Evolutionary conservation across 345 rosid genomes (phyloP), one percentile per base, ranked within the genome.

Genomic region (Citrus medica): DNA sequence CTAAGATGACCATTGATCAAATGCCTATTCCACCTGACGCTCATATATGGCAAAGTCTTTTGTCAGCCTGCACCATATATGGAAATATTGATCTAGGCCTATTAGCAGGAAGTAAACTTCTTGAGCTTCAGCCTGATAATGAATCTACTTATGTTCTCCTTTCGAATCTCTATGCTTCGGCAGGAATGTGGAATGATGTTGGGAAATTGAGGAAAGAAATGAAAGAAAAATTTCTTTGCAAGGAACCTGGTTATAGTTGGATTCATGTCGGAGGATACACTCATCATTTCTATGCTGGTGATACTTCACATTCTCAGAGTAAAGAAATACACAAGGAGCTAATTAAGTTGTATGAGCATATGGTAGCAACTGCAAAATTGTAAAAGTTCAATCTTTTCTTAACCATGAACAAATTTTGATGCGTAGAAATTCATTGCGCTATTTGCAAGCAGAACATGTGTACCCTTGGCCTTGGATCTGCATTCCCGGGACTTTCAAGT

Each of bases 141-240:
- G 79, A 86, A 48, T 84, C 83, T 51, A 84, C 80, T 59, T 78
- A 84, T 33, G 65, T 88, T 66, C 81, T 83, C 67, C 88, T 88
- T 35, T 86, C 88, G 16, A 88, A 88, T 67, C 82, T 88, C 27
- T 86, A 79, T 84, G 88, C 91, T 40, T 83, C 89, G 9, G 78
- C 83, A 30, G 85, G 85, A 10, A 79, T 71, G 81, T 86, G 91
- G 89, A 73, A 80, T 30, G 76, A 61, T 73, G 88, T 79, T 64
- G 80, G 82, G 24, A 80, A 81, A 24, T 73, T 88, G 81, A 88
- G 91, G 79, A 84, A 74, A 75, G 83, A 83, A 69, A 84, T 86
- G 89, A 86, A 76, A 79, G 86, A 79, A 66, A 84, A 81, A 74
- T 78, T 70, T 13, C 74, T 88, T 40, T 27, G 24, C 66, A 88